phyloP scores from a whole-genome alignment of 208 protist species.

The Crithidia sp. region DNA sequence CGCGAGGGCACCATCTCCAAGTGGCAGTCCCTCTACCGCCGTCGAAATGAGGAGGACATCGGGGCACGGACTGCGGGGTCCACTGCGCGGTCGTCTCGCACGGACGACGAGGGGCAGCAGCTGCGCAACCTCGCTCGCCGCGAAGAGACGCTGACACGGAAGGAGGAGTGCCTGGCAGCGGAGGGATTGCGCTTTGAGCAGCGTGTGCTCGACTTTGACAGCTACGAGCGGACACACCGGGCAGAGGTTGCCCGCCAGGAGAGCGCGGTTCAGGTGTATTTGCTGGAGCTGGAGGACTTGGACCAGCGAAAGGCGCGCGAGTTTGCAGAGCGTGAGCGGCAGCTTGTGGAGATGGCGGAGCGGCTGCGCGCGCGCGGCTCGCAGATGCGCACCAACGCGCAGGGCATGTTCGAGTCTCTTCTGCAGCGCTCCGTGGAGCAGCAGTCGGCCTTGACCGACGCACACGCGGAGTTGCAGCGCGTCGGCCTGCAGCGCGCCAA shows the following conservation, averaged over 20 bases:
- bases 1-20: conserved; percentile 25
- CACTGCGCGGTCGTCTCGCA: conserved; percentile 4
- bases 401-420: conserved; percentile 35
- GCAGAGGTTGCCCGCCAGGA: conserved; percentile 44
- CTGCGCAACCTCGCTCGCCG: conserved; percentile 22
- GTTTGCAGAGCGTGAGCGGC: conserved; percentile 40
- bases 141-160: conserved; percentile 32
- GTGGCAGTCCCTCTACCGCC: conserved; percentile 50
- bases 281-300: conserved; percentile 60
- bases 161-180: conserved; percentile 40
- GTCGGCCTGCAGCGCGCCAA: conserved; percentile 32
- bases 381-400: conserved; percentile 20
- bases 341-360: conserved; percentile 45
- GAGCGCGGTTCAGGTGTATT: conserved; percentile 48
- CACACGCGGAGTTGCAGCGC: conserved; percentile 43
- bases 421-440: conserved; percentile 43
- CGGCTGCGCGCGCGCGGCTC: conserved; percentile 31
- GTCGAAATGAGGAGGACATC: conserved; percentile 23
- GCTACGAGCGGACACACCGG: conserved; percentile 30
- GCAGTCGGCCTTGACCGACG: conserved; percentile 36
- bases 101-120: conserved; percentile 33
- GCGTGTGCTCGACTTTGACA: conserved; percentile 45
- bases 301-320: conserved; percentile 50
- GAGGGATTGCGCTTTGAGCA: conserved; percentile 46
- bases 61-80: conserved; percentile 3